Evolutionary conservation across 495 filamentous ascomycete genomes (phyloP), one percentile per base, ranked within the genome.

Genomic region (Parathielavia hyrcaniae): DNA sequence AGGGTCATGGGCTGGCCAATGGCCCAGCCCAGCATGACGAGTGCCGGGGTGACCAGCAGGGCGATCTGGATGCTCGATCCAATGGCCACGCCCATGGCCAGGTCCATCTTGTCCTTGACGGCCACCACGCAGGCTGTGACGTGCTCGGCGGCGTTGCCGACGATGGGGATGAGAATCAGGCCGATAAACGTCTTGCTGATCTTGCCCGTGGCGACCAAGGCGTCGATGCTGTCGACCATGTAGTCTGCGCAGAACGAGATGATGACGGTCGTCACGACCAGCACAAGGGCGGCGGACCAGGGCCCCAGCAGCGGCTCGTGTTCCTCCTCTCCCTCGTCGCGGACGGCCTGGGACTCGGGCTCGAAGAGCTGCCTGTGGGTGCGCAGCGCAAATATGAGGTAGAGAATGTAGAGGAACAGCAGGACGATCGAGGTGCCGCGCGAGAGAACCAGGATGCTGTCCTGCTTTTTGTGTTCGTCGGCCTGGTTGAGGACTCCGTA

Each of bases 141-240:
- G 70, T 98, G 93, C 73, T 98, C 93, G 10, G 93, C 93, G 2
- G 93, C 93, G 66, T 98, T 98, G 58, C 93, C 93, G 36, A 98
- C 93, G 67, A 98, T 97, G 26, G 93, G 93, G 44, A 98, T 87
- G 38, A 98, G 79, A 59, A 98, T 86, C 53, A 98, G 80, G 76
- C 93, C 93, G 68, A 97, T 93, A 70, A 98, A 98, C 4, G 88
- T 96, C 69, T 93, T 95, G 76, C 85, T 91, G 77, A 98, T 91
- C 63, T 86, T 84, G 11, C 87, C 86, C 57, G 81, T 85, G 59
- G 87, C 74, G 30, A 96, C 93, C 40, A 98, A 84, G 48, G 80
- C 80, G 64, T 97, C 93, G 71, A 98, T 97, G 69, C 88, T 91
- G 67, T 85, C 88, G 36, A 98, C 93, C 40, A 98, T 79, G 68